These are phyloP conservation scores for Debaryomyces fabryi DNA, from an alignment of 1,139 yeast species.

Conservation along the genomic window DNA sequence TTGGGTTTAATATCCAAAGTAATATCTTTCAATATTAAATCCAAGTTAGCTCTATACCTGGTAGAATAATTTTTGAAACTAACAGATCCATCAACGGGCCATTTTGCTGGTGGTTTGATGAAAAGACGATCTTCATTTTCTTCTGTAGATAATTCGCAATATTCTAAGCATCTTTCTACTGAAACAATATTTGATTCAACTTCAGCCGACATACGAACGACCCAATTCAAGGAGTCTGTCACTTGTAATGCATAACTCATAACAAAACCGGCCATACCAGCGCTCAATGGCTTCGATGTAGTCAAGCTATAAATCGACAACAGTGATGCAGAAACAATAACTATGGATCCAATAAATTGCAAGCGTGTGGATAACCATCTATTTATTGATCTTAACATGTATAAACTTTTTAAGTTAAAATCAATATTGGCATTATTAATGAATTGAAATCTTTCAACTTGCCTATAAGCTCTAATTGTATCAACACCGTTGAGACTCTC, in stretches of 20 bases:
- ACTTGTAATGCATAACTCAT: conserved; percentile 40
- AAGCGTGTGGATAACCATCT: conserved; percentile 46
- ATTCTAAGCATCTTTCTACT: conserved; percentile 40
- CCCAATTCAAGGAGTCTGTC: conserved; percentile 33
- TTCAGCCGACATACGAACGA: conserved; percentile 40
- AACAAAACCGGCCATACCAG: conserved; percentile 41
- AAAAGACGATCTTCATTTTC: conserved; percentile 29
- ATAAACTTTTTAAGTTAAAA: conserved; percentile 61
- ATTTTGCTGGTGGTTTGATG: conserved; percentile 25
- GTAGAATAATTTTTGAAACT: conserved; percentile 34
- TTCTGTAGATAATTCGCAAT: conserved; percentile 36
- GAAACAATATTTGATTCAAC: conserved; percentile 37
- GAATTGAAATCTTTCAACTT: conserved; percentile 53
- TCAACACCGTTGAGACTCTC: conserved; percentile 64
- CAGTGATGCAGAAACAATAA: conserved; percentile 33
- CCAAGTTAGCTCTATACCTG: conserved; percentile 39
- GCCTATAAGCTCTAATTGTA: conserved; percentile 60
- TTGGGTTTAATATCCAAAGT: conserved; percentile 29
- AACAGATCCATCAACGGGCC: conserved; percentile 39
- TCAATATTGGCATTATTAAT: conserved; percentile 63
- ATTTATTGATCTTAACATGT: conserved; percentile 45
- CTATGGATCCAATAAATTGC: conserved; percentile 36
- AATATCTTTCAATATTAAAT: conserved; percentile 36
- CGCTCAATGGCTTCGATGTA: conserved; percentile 25
- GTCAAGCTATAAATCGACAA: conserved; percentile 28